Base-by-base conservation (phyloP, 306 rosid genomes). In the Citrullus mucosospermus region DNA sequence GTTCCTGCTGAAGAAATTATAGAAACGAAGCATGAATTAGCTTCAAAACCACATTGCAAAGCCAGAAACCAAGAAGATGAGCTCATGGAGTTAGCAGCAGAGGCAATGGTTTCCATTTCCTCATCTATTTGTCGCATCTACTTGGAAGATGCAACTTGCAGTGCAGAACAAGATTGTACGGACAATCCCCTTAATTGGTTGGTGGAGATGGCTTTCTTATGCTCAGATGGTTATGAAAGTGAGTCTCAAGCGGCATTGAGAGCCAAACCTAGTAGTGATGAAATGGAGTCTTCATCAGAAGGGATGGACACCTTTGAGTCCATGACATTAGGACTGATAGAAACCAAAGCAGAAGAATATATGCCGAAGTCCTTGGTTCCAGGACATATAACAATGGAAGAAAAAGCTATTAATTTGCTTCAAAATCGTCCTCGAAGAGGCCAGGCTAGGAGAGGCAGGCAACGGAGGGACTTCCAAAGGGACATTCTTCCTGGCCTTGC, bases 401-500 rank as follows among this genome's bases (percentile, higher is more conserved):
- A 95, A 75, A 74, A 90, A 17, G 90, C 89, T 80, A 58, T 83
- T 65, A 79, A 78, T 12, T 66, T 77, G 58, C 69, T 86, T 70
- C 82, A 88, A 43, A 88, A 83, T 25, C 89, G 89, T 63, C 79
- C 91, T 1, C 86, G 97, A 69, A 95, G 75, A 83, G 99, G 97
- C 30, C 96, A 90, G 9, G 89, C 93, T 51, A 88, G 97, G 80
- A 85, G 99, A 82, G 97, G 99, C 78, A 85, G 97, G 87, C 97
- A 92, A 86, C 83, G 91, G 78, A 89, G 93, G 89, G 99, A 95
- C 80, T 95, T 95, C 87, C 99, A 95, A 85, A 88, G 97, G 88
- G 99, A 95, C 84, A 91, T 92, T 81, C 99, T 95, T 80, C 99
- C 99, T 0, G 91, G 97, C 78, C 92, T 95, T 56, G 66, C 86